Conservation (phyloP, 1,284 basidiomycete species). For the Schizopora paradoxa region DNA sequence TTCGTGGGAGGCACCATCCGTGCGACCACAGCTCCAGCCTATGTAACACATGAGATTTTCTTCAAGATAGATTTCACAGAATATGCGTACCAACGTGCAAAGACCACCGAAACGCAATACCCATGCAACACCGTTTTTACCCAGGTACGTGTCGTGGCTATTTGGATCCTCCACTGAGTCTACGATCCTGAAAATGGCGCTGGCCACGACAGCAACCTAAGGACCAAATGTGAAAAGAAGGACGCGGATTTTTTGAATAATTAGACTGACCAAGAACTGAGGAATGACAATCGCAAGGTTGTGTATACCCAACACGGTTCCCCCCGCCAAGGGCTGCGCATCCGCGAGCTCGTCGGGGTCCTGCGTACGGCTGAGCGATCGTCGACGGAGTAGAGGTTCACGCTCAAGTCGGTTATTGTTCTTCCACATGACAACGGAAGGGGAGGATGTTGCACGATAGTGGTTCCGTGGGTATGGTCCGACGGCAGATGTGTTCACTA, state of each 20-base stretch:
- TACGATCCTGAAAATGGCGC: slow-evolving; percentile 79
- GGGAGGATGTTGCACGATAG: slow-evolving; percentile 41
- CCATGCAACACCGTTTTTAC: slow-evolving; percentile 88
- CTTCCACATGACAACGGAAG: slow-evolving; percentile 26
- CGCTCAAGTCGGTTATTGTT: slow-evolving; percentile 40
- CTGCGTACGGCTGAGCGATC: slow-evolving; percentile 55
- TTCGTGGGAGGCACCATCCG: slow-evolving; percentile 81
- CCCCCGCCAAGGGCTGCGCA: slow-evolving; percentile 70
- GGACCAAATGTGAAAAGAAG: neutral
- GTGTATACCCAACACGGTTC: slow-evolving; percentile 92
- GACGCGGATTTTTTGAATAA: neutral
- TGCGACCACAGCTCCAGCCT: slow-evolving; percentile 66
- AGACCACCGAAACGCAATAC: slow-evolving; percentile 89
- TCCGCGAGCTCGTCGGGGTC: slow-evolving; percentile 39
- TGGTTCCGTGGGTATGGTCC: slow-evolving; percentile 25
- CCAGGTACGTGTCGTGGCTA: slow-evolving; percentile 57
- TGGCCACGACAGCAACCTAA: slow-evolving; percentile 85
- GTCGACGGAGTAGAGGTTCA: slow-evolving; percentile 63
- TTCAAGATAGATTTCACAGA: neutral
- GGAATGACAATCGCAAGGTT: slow-evolving; percentile 92
- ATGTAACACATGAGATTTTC: slow-evolving; percentile 6
- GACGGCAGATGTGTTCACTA: slow-evolving; percentile 10
- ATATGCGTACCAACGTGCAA: slow-evolving; percentile 60
- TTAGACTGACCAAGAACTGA: slow-evolving; percentile 74
- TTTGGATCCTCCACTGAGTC: slow-evolving; percentile 47